Conservation (phyloP, 768 basidiomycete species). For the Hemileccinum impolitum region DNA sequence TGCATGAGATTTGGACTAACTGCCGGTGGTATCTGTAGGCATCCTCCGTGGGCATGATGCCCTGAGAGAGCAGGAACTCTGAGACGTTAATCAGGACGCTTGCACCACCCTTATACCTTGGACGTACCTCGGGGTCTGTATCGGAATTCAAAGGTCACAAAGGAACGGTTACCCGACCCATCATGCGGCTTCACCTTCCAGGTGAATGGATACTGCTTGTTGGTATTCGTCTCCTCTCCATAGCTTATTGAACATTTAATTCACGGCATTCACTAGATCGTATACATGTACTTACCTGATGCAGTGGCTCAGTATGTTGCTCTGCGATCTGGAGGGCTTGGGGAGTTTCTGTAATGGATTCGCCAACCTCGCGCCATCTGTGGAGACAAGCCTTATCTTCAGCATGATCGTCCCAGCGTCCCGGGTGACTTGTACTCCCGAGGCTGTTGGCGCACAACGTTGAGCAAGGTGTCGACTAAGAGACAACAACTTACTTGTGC, state of each 20-base stretch:
- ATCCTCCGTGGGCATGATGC: constrained; percentile 40
- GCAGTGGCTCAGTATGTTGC: constrained; percentile 38
- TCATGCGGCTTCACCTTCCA: constrained; percentile 54
- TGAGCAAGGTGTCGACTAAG: neutral
- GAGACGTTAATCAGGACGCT: neutral
- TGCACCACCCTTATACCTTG: neutral
- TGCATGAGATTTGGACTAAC: constrained; percentile 13
- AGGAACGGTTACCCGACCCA: constrained; percentile 37
- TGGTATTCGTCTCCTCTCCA: constrained; percentile 40
- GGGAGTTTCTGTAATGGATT: constrained; percentile 43
- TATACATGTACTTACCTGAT: constrained; percentile 39
- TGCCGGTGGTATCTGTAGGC: constrained; percentile 11
- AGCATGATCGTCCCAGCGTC: constrained; percentile 54
- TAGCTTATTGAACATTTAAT: constrained; percentile 38
- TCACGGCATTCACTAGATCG: neutral
- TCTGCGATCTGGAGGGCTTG: constrained; percentile 34
- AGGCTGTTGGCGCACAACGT: neutral
- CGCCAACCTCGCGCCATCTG: constrained; percentile 32
- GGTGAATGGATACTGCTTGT: constrained; percentile 45
- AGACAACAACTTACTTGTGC: constrained; percentile 33
- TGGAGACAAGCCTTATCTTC: constrained; percentile 41
- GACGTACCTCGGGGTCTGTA: constrained; percentile 54
- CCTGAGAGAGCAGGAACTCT: constrained; percentile 53
- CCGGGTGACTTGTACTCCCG: constrained; percentile 20
- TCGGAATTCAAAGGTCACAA: constrained; percentile 64